Base-by-base conservation (phyloP, 305 asterid genomes). In the Fraxinus dipetala region DNA sequence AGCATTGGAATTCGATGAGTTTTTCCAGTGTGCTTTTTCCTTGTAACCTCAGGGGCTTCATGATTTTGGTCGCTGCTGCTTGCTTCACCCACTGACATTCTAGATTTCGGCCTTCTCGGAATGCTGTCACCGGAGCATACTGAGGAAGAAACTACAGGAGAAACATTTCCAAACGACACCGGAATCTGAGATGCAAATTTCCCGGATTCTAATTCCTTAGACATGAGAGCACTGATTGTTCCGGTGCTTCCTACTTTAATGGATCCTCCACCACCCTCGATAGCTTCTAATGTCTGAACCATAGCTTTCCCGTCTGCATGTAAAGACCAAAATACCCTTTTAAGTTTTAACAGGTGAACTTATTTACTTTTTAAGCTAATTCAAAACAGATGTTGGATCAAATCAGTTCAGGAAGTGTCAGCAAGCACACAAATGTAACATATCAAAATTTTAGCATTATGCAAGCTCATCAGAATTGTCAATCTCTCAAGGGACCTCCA, bases 231-330 rank as follows among this genome's bases (percentile, higher is more conserved):
- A 84, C 97, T 87, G 81, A 95, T 92, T 54, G 89, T 95, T 72
- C 98, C 98, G 1, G 97, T 95, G 31, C 95, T 89, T 79, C 98
- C 97, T 13, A 93, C 88, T 88, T 89, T 95, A 70, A 95, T 70
- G 5, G 98, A 93, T 78, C 98, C 98, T 86, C 97, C 96, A 24
- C 96, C 95, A 81, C 98, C 93, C 83, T 82, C 84, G 77, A 92
- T 87, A 22, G 92, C 88, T 91, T 93, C 95, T 82, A 93, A 78
- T 76, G 89, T 90, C 80, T 82, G 92, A 84, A 87, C 92, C 98
- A 92, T 93, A 5, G 78, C 65, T 30, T 76, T 51, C 20, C 78
- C 80, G 31, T 79, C 74, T 81, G 26, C 32, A 76, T 74, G 75
- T 72, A 45, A 70, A 45, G 63, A 78, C 30, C 28, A 40, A 20